A percentile compares a stretch with the other conserved stretches of the same genome.
These are phyloP conservation scores for Stagonosporopsis vannaccii DNA, from an alignment of 2,329 filamentous ascomycete genomes.

Conservation along the genomic window DNA sequence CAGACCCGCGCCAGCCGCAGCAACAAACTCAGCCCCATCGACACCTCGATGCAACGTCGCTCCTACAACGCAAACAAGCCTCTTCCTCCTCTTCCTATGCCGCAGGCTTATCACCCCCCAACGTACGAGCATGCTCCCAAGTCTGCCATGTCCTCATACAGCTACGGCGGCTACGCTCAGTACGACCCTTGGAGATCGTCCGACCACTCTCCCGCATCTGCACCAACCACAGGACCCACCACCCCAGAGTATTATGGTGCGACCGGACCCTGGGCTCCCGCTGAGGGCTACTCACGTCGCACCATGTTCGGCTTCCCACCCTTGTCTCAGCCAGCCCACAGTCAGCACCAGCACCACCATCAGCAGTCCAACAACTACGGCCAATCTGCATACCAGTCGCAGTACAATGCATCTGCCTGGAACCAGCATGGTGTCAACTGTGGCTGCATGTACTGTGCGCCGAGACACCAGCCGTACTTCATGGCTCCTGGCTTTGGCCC, in stretches of 20 bases:
- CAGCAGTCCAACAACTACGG: slow-evolving; percentile 51
- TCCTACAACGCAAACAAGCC: slow-evolving; percentile 57
- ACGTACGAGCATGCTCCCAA: slow-evolving; percentile 47
- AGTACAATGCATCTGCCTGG: slow-evolving; percentile 48
- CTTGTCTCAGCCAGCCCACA: slow-evolving; percentile 43
- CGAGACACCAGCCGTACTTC: slow-evolving; percentile 49
- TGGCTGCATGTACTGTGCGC: slow-evolving; percentile 49
- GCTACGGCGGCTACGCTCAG: slow-evolving; percentile 42
- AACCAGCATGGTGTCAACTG: slow-evolving; percentile 48
- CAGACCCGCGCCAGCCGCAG: slow-evolving; percentile 53
- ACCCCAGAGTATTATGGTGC: slow-evolving; percentile 62
- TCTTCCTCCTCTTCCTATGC: slow-evolving; percentile 48
- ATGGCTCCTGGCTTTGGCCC: slow-evolving; percentile 50
- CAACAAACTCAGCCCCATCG: slow-evolving; percentile 65
- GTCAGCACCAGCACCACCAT: slow-evolving; percentile 55
- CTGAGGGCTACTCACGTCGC: slow-evolving; percentile 51
- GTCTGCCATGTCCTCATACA: slow-evolving; percentile 49
- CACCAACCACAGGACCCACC: slow-evolving; percentile 61
- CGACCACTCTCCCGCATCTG: slow-evolving; percentile 61
- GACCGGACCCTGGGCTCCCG: slow-evolving; percentile 57
- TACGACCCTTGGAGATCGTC: slow-evolving; percentile 54
- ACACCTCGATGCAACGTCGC: slow-evolving; percentile 67
- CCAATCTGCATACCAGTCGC: slow-evolving; percentile 42
- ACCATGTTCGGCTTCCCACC: slow-evolving; percentile 52
- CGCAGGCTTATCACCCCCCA: slow-evolving; percentile 49